Percentiles rank a stretch among this genome's conserved stretches.
These are phyloP conservation scores for Aciculoconidium aculeatum DNA, from an alignment of 805 yeast species.

Conservation along the genomic window DNA sequence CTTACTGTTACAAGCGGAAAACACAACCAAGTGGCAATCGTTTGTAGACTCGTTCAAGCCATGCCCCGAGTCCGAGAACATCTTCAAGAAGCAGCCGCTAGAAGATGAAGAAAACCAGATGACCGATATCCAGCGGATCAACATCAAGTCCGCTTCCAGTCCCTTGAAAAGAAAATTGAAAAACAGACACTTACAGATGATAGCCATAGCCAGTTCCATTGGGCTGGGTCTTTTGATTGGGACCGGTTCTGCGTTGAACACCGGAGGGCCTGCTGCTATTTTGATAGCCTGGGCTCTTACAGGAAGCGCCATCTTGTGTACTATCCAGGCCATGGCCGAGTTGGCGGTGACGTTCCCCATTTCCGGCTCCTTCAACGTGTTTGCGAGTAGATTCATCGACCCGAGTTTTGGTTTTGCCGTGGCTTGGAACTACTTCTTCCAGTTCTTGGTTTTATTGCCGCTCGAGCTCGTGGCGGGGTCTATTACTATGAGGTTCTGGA, in stretches of 20 bases:
- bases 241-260: slow-evolving; percentile 36
- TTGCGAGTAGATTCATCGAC: slow-evolving; percentile 47
- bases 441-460: slow-evolving; percentile 54
- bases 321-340: slow-evolving; percentile 43
- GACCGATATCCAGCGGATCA: slow-evolving; percentile 35
- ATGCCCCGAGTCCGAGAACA: slow-evolving; percentile 19
- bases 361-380: slow-evolving; percentile 47
- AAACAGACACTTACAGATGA: slow-evolving; percentile 52
- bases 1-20: slow-evolving; percentile 1
- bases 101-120: slow-evolving; percentile 19
- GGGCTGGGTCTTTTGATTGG: slow-evolving; percentile 55
- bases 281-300: slow-evolving; percentile 24
- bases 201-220: slow-evolving; percentile 67
- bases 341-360: slow-evolving; percentile 49
- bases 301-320: slow-evolving; percentile 18
- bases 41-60: slow-evolving; percentile 48
- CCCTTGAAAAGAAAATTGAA: slow-evolving; percentile 40
- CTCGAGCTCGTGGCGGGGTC: slow-evolving; percentile 57
- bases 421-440: slow-evolving; percentile 48
- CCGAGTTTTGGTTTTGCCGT: slow-evolving; percentile 53
- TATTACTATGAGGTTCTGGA: slow-evolving; percentile 54
- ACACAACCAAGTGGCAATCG: slow-evolving; percentile 29
- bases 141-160: slow-evolving; percentile 35
- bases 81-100: slow-evolving; percentile 2
- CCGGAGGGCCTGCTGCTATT: slow-evolving; percentile 28